Base-by-base conservation (phyloP, 2,329 filamentous ascomycete genomes). In the Colletotrichum coccodes region DNA sequence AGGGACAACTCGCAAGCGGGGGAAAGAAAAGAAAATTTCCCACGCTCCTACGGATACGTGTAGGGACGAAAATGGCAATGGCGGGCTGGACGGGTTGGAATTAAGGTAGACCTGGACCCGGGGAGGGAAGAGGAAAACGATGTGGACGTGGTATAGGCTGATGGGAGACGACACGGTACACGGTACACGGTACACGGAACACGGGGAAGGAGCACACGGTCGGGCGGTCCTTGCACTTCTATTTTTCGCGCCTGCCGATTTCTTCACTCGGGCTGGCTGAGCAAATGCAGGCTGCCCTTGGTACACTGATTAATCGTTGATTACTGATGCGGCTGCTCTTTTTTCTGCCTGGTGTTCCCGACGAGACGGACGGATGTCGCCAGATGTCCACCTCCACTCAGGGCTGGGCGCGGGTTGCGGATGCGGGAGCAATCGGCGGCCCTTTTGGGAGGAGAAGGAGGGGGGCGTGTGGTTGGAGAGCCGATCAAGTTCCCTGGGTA, bases 391-490 rank as follows among this genome's bases (percentile, higher is more conserved):
- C 8, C 30, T 14, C 42, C 57, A 60, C 57, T 38, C 42, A 60
- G 57, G 42, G 57, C 23, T 60, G 44, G 57, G 38, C 38, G 21
- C 59, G 59, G 49, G 32, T 21, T 26, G 46, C 34, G 36, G 59
- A 46, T 18, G 26, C 59, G 59, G 49, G n/a, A 53, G 49, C 57
- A 60, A 34, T 60, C 57, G 44, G 57, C 57, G 57, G 60, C 52
- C 32, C 34, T 68, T 68, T 53, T 54, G 36, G 60, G 44, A 14
- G n/a, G 3, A 11, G 14, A 40, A 11, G 23, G 3, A 36, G 1
- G 9, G 26, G 38, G 38, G 38, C 8, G 53, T n/a, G 18, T 16
- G 2, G 23, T 34, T 34, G 1, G 11, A 7, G 26, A 32, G 12
- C 23, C 26, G 28, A 36, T 9, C 3, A 7, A 28, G 26, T 30